These are phyloP conservation scores for Tremellales sp. DNA, from an alignment of 1,284 basidiomycete genomes.

Conservation along the genomic window DNA sequence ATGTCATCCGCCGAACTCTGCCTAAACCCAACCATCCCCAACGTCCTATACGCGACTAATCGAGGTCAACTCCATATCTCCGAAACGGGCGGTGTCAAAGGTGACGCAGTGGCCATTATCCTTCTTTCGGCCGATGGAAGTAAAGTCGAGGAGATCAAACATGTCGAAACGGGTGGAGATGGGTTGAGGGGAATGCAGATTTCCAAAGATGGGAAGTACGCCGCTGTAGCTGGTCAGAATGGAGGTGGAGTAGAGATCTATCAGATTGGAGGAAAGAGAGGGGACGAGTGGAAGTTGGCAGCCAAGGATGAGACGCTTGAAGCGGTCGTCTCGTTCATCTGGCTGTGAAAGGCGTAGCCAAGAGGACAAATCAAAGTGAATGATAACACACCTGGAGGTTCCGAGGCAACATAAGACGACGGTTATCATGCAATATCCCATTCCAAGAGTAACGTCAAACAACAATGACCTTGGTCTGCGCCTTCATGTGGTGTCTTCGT, in stretches of 20 bases:
- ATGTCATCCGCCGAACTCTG: slow-evolving; percentile 43
- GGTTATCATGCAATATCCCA: too few species aligned
- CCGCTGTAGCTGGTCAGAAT: slow-evolving; percentile 41
- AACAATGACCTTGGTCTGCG: too few species aligned
- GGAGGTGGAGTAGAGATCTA: slow-evolving; percentile 42
- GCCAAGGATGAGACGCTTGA: slow-evolving; percentile 62
- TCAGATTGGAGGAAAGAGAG: slow-evolving; percentile 22
- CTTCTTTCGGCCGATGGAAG: slow-evolving; percentile 23
- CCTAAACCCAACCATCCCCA: slow-evolving; percentile 24
- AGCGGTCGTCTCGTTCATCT: slow-evolving; percentile 50
- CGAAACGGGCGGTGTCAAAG: slow-evolving; percentile 15
- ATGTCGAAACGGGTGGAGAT: slow-evolving; percentile 36
- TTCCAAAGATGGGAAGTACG: slow-evolving; percentile 40
- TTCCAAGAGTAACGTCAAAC: too few species aligned
- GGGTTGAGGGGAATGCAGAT: slow-evolving; percentile 40
- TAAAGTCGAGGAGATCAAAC: slow-evolving; percentile 23
- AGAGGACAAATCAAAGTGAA: too few species aligned
- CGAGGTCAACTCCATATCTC: slow-evolving; percentile 9
- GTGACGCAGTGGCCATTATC: slow-evolving; percentile 42
- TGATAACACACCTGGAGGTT: too few species aligned
- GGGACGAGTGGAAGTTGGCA: slow-evolving; percentile 47
- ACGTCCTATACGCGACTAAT: slow-evolving; percentile 44
- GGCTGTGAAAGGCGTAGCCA: too few species aligned
- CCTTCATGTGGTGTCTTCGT: too few species aligned
- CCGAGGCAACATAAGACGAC: too few species aligned